Conservation (phyloP, 225 moss, liverwort and hornwort species). For the Physcomitrium patens region DNA sequence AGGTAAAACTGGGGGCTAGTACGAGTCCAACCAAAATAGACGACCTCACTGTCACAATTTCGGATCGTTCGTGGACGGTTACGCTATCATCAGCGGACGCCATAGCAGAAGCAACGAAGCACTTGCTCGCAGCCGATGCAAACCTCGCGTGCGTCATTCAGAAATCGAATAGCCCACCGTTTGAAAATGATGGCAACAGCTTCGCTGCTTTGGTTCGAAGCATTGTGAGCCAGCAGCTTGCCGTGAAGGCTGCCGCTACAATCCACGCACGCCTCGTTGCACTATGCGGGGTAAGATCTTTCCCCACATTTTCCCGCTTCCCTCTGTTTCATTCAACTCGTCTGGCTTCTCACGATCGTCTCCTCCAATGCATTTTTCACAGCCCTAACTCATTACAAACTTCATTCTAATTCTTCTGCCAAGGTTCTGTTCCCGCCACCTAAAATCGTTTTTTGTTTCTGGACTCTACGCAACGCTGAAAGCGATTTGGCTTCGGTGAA, state of each 20-base stretch:
- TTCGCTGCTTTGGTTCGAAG: slow-evolving; percentile 59
- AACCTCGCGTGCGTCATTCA: slow-evolving; percentile 54
- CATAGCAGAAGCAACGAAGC: slow-evolving; percentile 50
- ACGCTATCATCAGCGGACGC: slow-evolving; percentile 36
- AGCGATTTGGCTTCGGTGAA: not conserved
- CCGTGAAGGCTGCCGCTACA: slow-evolving; percentile 65
- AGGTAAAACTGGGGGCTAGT: not conserved
- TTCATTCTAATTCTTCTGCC: no score
- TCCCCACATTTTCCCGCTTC: not conserved
- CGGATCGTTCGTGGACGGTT: slow-evolving; percentile 14
- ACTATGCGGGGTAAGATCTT: slow-evolving; percentile 58
- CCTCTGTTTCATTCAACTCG: not conserved
- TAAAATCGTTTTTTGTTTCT: not conserved
- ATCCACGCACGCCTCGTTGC: slow-evolving; percentile 63
- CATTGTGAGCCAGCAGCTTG: slow-evolving; percentile 77
- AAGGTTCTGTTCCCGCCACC: no score
- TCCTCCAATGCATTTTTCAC: not conserved
- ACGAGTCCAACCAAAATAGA: no score
- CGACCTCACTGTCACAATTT: not conserved
- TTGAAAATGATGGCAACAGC: slow-evolving; percentile 49
- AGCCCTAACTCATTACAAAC: no score
- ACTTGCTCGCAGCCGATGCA: slow-evolving; percentile 55
- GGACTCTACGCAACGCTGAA: not conserved
- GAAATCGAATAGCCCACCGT: slow-evolving; percentile 52
- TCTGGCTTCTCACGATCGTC: not conserved